Evolutionary conservation across 2,329 filamentous ascomycete genomes (phyloP).

Genomic region (Beauveria sp.): DNA sequence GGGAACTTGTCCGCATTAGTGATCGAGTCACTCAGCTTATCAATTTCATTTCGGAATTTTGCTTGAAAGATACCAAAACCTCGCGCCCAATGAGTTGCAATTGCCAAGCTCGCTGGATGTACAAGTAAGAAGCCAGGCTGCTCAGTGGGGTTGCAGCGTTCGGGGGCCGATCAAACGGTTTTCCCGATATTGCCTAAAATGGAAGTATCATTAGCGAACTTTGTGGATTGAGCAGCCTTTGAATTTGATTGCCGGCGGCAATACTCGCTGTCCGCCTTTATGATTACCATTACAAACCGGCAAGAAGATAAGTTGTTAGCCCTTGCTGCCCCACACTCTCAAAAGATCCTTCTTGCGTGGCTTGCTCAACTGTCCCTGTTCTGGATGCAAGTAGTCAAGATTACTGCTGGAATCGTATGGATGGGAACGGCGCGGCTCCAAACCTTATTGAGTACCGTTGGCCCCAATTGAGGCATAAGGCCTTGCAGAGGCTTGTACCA

Average conservation of each 20-base stretch:
- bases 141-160: background rate
- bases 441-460: background rate
- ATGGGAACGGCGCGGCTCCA: background rate
- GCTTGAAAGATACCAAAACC: no score
- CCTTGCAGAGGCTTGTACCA: background rate
- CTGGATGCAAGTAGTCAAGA: background rate
- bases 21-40: no score
- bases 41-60: no score
- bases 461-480: no score
- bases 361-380: background rate
- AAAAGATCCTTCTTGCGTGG: background rate
- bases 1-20: no score
- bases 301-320: background rate
- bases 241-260: background rate
- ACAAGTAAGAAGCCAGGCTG: no score
- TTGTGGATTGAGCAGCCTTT: background rate
- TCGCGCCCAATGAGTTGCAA: no score
- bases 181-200: conserved; percentile 2
- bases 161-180: background rate
- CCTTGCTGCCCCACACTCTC: background rate
- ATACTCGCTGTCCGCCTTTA: background rate
- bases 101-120: background rate
- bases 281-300: background rate
- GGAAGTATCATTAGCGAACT: background rate
- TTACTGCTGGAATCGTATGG: background rate